Conservation (phyloP, 495 filamentous ascomycete species). For the Penicillium nucicola region DNA sequence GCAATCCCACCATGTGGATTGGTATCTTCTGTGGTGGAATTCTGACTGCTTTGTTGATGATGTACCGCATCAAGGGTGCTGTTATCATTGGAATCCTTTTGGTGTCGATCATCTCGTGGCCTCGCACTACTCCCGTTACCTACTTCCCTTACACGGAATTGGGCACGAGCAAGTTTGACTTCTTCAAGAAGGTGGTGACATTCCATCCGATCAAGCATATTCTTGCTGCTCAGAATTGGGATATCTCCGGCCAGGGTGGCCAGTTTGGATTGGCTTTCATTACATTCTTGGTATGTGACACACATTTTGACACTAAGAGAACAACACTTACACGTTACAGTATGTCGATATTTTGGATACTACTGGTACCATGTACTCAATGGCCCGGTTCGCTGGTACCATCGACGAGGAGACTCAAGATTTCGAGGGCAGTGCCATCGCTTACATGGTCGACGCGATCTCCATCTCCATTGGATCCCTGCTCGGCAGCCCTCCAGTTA, state of each 20-base stretch:
- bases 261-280: conserved; percentile 77
- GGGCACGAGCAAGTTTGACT: conserved; percentile 67
- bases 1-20: conserved; percentile 75
- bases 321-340: conserved; percentile 28
- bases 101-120: conserved; percentile 83
- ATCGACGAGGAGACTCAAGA: conserved; percentile 72
- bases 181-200: conserved; percentile 78
- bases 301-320: not conserved
- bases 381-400: conserved; percentile 73
- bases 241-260: conserved; percentile 56
- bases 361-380: conserved; percentile 76
- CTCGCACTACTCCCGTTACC: conserved; percentile 66
- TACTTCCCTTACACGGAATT: conserved; percentile 69
- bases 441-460: conserved; percentile 75
- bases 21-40: conserved; percentile 81
- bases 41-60: conserved; percentile 71
- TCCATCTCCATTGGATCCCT: conserved; percentile 75
- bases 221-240: conserved; percentile 65
- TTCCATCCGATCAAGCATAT: conserved; percentile 71
- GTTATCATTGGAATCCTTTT: conserved; percentile 77
- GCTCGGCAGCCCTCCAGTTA: conserved; percentile 71
- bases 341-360: conserved; percentile 82
- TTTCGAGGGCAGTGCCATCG: conserved; percentile 74
- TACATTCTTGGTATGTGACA: conserved; percentile 54
- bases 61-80: conserved; percentile 80